A percentile compares a stretch with the other conserved stretches of the same genome.
Evolutionary conservation across 1,284 basidiomycete genomes (phyloP).

Genomic region (Leccinum subfulvum): DNA sequence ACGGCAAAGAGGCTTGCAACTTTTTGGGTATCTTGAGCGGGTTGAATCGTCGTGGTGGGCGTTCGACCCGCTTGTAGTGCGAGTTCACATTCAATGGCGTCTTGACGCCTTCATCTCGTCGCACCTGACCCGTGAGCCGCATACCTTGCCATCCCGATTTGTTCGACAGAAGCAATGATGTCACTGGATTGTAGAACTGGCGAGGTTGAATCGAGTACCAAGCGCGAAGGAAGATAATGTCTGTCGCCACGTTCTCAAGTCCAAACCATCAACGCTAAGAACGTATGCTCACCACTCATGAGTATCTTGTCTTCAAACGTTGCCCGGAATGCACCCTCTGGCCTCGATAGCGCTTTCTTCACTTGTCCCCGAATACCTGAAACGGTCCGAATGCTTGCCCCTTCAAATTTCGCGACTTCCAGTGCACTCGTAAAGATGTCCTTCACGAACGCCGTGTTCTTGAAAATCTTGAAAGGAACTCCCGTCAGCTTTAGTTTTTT

Average conservation of each 20-base stretch:
- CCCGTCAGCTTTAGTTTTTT: constrained; percentile 99
- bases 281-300: constrained; percentile 75
- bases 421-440: constrained; percentile 95
- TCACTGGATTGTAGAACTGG: constrained; percentile 96
- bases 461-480: constrained; percentile 94
- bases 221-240: constrained; percentile 93
- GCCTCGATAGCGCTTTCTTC: constrained; percentile 92
- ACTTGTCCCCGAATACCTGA: constrained; percentile 96
- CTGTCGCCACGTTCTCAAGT: constrained; percentile 40
- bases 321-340: constrained; percentile 93
- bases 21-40: constrained; percentile 86
- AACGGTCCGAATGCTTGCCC: constrained; percentile 92
- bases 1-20: constrained; percentile 87
- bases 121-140: constrained; percentile 92
- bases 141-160: constrained; percentile 87
- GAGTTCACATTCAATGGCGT: constrained; percentile 86
- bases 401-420: constrained; percentile 98
- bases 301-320: constrained; percentile 98
- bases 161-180: constrained; percentile 81
- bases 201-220: constrained; percentile 97
- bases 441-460: constrained; percentile 98
- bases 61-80: constrained; percentile 82
- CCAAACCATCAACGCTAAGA: not conserved
- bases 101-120: constrained; percentile 80
- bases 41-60: constrained; percentile 86